phyloP scores from a whole-genome alignment of 441 rosid genomes.

The Gossypium davidsonii region DNA sequence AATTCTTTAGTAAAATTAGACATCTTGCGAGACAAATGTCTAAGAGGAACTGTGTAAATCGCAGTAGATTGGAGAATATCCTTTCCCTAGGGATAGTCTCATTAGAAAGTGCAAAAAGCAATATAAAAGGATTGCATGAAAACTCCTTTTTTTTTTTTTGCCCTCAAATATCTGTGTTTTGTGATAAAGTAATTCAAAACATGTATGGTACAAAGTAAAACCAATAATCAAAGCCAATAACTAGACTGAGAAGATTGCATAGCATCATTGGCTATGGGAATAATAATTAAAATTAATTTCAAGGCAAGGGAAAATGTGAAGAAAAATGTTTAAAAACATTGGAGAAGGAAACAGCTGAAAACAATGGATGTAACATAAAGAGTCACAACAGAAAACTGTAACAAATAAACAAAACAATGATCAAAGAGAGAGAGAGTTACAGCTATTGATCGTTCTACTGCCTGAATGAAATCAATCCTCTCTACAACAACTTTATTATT shows the following conservation, averaged over 20 bases:
- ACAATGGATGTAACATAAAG: background rate
- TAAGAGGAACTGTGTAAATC: background rate
- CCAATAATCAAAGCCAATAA: background rate
- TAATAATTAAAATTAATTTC: background rate
- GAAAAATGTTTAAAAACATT: background rate
- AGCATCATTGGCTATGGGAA: background rate
- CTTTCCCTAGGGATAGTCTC: background rate
- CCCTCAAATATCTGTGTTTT: background rate
- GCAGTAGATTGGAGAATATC: background rate
- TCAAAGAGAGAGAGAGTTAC: slow-evolving; percentile 34
- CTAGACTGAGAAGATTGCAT: background rate
- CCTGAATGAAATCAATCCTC: slow-evolving; percentile 82
- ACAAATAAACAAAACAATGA: background rate
- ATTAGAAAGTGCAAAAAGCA: background rate
- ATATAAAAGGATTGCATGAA: background rate
- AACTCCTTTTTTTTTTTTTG: background rate
- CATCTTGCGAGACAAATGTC: background rate
- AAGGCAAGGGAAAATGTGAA: background rate
- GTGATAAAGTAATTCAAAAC: background rate
- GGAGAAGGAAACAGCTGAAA: background rate
- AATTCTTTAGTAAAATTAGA: background rate
- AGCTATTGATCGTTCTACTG: slow-evolving; percentile 91
- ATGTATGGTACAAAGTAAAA: background rate
- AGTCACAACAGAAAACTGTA: background rate
- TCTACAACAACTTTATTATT: slow-evolving; percentile 67